A percentile compares a stretch with the other conserved stretches of the same genome.
These are phyloP conservation scores for Kodamaea sp. DNA, from an alignment of 1,139 yeast genomes.

Conservation along the genomic window DNA sequence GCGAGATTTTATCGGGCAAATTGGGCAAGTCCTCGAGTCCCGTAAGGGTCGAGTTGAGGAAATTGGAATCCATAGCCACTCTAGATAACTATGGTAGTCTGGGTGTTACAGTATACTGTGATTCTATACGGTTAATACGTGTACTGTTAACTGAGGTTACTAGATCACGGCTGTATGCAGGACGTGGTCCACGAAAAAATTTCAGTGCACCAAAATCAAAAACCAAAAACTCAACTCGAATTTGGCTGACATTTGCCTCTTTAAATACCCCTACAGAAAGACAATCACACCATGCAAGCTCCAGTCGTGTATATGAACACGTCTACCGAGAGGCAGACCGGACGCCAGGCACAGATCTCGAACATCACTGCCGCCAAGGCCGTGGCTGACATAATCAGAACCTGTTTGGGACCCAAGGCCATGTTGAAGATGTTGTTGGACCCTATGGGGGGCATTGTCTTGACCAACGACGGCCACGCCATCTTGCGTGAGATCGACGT, in stretches of 20 bases:
- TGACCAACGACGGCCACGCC: conserved; percentile 98
- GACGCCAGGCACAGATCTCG: conserved; percentile 95
- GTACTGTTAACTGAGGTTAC: no score
- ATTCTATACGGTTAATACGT: no score
- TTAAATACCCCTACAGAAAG: no score
- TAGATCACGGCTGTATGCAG: no score
- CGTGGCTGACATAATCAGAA: conserved; percentile 93
- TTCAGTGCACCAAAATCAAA: no score
- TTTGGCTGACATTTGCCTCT: no score
- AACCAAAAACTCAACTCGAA: no score
- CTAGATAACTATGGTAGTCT: no score
- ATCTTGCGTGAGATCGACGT: conserved; percentile 87
- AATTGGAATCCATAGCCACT: conserved; percentile 20
- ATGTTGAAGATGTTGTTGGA: conserved; percentile 97
- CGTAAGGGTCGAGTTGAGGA: conserved; percentile 30
- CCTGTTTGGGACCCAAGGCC: conserved; percentile 99
- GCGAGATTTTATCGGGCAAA: conserved; percentile 22
- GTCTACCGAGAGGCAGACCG: conserved; percentile 89
- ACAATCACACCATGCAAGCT: conserved; percentile 39
- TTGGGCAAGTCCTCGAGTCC: conserved; percentile 28
- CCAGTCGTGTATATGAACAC: conserved; percentile 64
- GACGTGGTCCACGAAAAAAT: no score
- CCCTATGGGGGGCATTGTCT: conserved; percentile 98
- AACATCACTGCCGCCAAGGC: conserved; percentile 99
- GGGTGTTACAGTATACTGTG: no score